Evolutionary conservation across 306 rosid genomes (phyloP).

Genomic region (Begonia loranthoides): DNA sequence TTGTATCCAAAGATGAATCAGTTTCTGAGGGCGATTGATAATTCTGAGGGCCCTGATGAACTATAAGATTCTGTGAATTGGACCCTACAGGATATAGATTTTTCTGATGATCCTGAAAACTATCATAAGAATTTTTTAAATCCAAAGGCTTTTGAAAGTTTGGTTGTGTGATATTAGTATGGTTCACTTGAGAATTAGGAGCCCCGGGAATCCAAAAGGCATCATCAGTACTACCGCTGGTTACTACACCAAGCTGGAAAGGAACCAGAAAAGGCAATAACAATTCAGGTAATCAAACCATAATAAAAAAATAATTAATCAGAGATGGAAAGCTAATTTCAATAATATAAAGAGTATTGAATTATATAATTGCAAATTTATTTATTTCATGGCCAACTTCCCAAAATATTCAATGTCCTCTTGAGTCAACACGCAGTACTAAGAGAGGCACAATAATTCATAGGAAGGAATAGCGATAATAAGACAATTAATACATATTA

Average conservation of each 20-base stretch:
- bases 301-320: slow-evolving; percentile 5
- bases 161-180: slow-evolving; percentile 52
- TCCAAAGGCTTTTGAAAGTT: slow-evolving; percentile 74
- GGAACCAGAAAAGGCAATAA: slow-evolving; percentile 25
- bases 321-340: background rate
- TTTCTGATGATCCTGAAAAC: slow-evolving; percentile 85
- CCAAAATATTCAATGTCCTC: no score
- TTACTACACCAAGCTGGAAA: slow-evolving; percentile 77
- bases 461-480: no score
- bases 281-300: background rate
- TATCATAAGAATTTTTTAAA: slow-evolving; percentile 73
- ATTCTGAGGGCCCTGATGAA: slow-evolving; percentile 43
- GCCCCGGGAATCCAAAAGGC: slow-evolving; percentile 83
- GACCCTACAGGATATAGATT: slow-evolving; percentile 39
- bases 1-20: slow-evolving; percentile 51
- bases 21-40: slow-evolving; percentile 34
- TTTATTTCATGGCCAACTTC: no score
- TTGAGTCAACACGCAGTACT: no score
- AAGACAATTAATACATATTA: no score
- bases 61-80: slow-evolving; percentile 42
- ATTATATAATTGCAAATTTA: no score
- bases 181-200: slow-evolving; percentile 62
- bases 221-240: slow-evolving; percentile 53
- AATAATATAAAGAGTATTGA: background rate
- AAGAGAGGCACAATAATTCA: no score